Evolutionary conservation across 371 early-diverging fungal species (phyloP).

Genomic region (Syncephalis plumigaleata): DNA sequence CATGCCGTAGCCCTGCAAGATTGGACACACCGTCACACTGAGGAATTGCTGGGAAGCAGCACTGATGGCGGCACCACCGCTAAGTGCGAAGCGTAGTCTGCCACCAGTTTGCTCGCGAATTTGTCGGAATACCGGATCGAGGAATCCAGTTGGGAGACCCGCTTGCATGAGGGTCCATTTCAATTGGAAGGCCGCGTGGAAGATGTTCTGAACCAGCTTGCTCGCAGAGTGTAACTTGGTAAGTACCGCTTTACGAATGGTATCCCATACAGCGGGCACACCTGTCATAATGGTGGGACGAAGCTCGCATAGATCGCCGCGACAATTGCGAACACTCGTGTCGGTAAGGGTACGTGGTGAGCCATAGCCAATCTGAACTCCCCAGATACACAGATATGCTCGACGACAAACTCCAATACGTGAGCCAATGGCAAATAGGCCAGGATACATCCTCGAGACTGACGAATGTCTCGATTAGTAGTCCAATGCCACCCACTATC

Average conservation of each 20-base stretch:
- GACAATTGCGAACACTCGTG: conserved; percentile 77
- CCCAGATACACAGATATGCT: conserved; percentile 54
- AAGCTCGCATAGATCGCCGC: conserved; percentile 86
- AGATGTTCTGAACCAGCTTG: conserved; percentile 47
- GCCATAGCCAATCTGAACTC: conserved; percentile 80
- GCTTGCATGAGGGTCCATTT: conserved; percentile 51
- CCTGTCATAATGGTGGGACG: conserved; percentile 83
- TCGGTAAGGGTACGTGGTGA: conserved; percentile 73
- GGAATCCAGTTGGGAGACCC: conserved; percentile 43
- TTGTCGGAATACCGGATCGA: conserved; percentile 85
- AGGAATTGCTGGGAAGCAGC: conserved; percentile 73
- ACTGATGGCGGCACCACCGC: conserved; percentile 91
- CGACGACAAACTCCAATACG: conserved; percentile 73
- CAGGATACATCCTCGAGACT: conserved; percentile 44
- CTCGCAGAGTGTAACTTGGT: conserved; percentile 44
- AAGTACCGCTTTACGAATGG: conserved; percentile 74
- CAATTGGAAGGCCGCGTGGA: conserved; percentile 49
- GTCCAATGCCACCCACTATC: conserved; percentile 37
- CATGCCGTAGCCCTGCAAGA: conserved; percentile 87
- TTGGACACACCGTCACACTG: conserved; percentile 58
- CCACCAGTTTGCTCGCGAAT: conserved; percentile 88
- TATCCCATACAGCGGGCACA: conserved; percentile 88
- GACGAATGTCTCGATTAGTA: conserved; percentile 22
- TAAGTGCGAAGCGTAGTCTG: conserved; percentile 65
- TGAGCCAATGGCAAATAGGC: conserved; percentile 94